Evolutionary conservation across 2,329 filamentous ascomycete genomes (phyloP), one percentile per base, ranked within the genome.

Genomic region (Cercospora sesami): DNA sequence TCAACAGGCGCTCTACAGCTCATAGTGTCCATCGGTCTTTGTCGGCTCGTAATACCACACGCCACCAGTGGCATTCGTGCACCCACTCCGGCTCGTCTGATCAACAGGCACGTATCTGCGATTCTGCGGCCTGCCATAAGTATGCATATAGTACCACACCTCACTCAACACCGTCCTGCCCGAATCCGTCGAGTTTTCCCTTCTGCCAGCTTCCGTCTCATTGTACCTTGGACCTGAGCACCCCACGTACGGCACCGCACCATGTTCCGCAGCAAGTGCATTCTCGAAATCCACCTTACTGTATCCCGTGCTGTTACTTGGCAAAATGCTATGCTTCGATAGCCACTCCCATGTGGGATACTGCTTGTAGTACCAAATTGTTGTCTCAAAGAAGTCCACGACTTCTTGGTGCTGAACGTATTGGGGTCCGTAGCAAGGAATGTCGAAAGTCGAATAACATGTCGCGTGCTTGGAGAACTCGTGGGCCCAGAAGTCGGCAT

Each of bases 141-240:
- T 85, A 77, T 90, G 84, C 76, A 86, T 83, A 74, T 89, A 90
- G 75, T 90, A 91, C 87, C 88, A 91, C 12, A 89, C 82, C 81
- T 91, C 89, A 67, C 77, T 84, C 59, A 91, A 72, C 33, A 84
- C 81, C 1, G 87, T 90, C 69, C 80, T 79, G 1, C 89, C 88
- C 65, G 80, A 84, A 73, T 90, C 88, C 2, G 74, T 73, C 2
- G 83, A 74, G 60, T 72, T 84, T 26, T 62, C 62, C 21, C 84
- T 84, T 68, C 78, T 81, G 1, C 89, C 88, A 7, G 84, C 86
- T 21, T 76, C 82, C 14, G 88, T 90, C 70, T 84, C 80, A 75
- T 90, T 90, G 77, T 84, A 90, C 23, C 81, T 76, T 8, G 87
- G 85, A 0, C 88, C 89, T 0, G 81, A 80, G 80, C 88, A 91